Percentiles rank a stretch among this genome's conserved stretches.
Conservation (phyloP, 148 eudicot genomes). For the Talinum fruticosum region DNA sequence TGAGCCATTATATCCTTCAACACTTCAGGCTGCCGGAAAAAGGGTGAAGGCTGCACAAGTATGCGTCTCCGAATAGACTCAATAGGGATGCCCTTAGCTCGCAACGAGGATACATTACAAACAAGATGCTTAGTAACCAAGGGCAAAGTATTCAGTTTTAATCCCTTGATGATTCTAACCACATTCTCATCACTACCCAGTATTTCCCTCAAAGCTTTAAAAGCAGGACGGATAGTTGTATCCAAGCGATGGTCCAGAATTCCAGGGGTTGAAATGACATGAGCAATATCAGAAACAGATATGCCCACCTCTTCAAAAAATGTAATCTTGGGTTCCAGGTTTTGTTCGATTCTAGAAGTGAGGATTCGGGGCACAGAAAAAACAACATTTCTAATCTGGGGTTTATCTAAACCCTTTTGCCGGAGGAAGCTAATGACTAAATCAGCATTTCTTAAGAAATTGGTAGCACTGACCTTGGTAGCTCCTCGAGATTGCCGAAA, state of each 20-base stretch:
- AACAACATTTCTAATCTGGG: slow-evolving; percentile 27
- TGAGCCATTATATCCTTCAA: background rate
- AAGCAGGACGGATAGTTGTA: background rate
- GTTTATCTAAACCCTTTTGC: slow-evolving; percentile 14
- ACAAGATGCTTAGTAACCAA: background rate
- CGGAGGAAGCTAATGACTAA: slow-evolving; percentile 20
- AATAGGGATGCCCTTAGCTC: background rate
- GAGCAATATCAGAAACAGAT: slow-evolving; percentile 10
- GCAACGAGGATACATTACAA: slow-evolving; percentile 18
- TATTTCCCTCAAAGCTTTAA: background rate
- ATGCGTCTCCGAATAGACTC: background rate
- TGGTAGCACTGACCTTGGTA: slow-evolving; percentile 15
- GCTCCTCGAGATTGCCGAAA: background rate
- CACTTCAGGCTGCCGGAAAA: background rate
- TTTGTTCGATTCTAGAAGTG: background rate
- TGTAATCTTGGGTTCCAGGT: slow-evolving; percentile 14
- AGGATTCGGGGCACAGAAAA: slow-evolving; percentile 20
- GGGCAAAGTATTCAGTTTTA: background rate
- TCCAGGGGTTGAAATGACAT: slow-evolving; percentile 1
- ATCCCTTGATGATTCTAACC: slow-evolving; percentile 10
- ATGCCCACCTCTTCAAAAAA: slow-evolving; percentile 27
- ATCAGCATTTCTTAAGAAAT: slow-evolving; percentile 26
- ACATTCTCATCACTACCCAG: slow-evolving; percentile 21
- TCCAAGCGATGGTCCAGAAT: background rate
- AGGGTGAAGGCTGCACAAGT: background rate